Evolutionary conservation across 305 asterid genomes (phyloP).

Genomic region (Fraxinus angustifolia): DNA sequence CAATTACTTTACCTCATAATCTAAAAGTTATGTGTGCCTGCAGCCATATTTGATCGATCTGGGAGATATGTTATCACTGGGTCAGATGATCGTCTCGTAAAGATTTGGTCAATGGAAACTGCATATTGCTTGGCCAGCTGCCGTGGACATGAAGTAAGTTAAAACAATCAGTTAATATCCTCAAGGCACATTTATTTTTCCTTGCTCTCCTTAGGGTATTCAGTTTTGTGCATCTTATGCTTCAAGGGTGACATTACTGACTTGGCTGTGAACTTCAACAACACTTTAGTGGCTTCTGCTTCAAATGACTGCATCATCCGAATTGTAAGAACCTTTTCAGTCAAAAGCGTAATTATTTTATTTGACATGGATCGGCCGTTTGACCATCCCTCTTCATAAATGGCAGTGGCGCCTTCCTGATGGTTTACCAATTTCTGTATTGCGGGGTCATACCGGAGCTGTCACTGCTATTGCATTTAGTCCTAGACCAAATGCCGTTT

Average conservation of each 20-base stretch:
- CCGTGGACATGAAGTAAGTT: constrained; percentile 97
- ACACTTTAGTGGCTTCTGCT: constrained; percentile 93
- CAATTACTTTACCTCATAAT: constrained; percentile 20
- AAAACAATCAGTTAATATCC: constrained; percentile 16
- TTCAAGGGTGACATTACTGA: constrained; percentile 96
- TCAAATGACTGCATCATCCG: constrained; percentile 87
- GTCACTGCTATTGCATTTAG: constrained; percentile 96
- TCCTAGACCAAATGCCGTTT: constrained; percentile 78
- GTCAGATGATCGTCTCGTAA: constrained; percentile 96
- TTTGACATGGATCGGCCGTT: constrained; percentile 17
- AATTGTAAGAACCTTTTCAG: constrained; percentile 59
- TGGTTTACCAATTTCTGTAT: constrained; percentile 87
- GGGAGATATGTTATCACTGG: constrained; percentile 98
- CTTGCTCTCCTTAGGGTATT: constrained; percentile 25
- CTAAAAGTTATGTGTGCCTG: constrained; percentile 23
- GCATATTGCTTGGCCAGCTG: constrained; percentile 97
- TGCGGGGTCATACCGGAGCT: constrained; percentile 94
- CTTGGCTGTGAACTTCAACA: constrained; percentile 89
- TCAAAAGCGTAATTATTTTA: background rate
- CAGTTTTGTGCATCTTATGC: constrained; percentile 28
- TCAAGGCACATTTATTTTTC: constrained; percentile 10
- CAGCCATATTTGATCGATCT: constrained; percentile 92
- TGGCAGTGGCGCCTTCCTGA: constrained; percentile 97
- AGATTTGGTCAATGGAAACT: constrained; percentile 99
- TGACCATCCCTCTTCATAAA: constrained; percentile 25